These are phyloP conservation scores for Yueomyces sp. DNA, from an alignment of 1,139 yeast genomes.

Conservation along the genomic window DNA sequence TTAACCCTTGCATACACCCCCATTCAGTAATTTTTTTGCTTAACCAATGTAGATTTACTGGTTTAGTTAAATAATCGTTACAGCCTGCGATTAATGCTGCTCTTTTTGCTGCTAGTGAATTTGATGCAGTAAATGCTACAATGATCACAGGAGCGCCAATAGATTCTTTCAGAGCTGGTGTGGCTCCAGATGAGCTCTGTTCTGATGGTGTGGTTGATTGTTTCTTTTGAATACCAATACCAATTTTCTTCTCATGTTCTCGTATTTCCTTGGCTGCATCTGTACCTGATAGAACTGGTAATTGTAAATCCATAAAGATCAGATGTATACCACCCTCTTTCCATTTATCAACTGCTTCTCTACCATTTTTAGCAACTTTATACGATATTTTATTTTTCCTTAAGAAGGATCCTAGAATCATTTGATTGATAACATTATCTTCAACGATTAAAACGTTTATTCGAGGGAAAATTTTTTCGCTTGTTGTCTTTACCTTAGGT, in stretches of 20 bases:
- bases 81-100: constrained; percentile 95
- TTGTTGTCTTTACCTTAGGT: constrained; percentile 6
- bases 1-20: constrained; percentile 96
- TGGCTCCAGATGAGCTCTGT: not conserved
- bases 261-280: constrained; percentile 88
- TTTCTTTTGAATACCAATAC: constrained; percentile 45
- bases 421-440: constrained; percentile 89
- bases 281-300: constrained; percentile 86
- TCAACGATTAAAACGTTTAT: constrained; percentile 88
- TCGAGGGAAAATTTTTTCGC: constrained; percentile 42
- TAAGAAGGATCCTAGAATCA: constrained; percentile 84
- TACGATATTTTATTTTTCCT: constrained; percentile 77
- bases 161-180: not conserved
- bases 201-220: not conserved
- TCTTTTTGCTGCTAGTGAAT: constrained; percentile 75
- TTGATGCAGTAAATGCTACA: constrained; percentile 89
- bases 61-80: constrained; percentile 92
- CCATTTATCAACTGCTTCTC: constrained; percentile 90
- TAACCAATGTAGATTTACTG: constrained; percentile 89
- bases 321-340: constrained; percentile 82
- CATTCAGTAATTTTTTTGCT: constrained; percentile 91
- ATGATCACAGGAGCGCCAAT: constrained; percentile 72
- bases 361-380: constrained; percentile 80
- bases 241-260: constrained; percentile 63
- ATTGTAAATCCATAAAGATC: constrained; percentile 87